phyloP scores from a whole-genome alignment of 2,329 filamentous ascomycete genomes.

The Penicillium paneum region DNA sequence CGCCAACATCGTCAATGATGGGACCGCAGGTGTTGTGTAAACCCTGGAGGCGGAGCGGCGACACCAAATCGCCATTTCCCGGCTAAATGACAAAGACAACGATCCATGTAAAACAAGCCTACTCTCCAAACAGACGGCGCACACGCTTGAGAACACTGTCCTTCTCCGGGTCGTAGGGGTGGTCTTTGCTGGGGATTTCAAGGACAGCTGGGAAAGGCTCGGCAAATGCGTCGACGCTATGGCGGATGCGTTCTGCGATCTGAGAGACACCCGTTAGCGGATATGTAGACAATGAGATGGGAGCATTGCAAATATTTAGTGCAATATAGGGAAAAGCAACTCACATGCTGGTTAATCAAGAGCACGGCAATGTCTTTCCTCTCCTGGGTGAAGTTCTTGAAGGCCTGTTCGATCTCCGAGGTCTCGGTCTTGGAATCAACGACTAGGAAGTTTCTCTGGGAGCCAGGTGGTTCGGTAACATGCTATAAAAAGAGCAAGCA shows the following conservation, averaged over 20 bases:
- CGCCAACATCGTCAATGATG: conserved; percentile 3
- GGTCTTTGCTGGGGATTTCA: conserved; percentile 97
- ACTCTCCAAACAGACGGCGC: conserved; percentile 64
- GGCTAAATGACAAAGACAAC: conserved; percentile 6
- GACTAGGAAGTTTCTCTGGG: conserved; percentile 96
- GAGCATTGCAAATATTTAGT: not conserved
- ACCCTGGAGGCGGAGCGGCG: not conserved
- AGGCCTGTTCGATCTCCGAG: conserved; percentile 80
- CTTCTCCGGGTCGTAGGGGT: conserved; percentile 98
- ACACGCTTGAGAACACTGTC: conserved; percentile 94
- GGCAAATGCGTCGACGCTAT: conserved; percentile 85
- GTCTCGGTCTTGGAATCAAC: conserved; percentile 93
- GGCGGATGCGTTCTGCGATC: conserved; percentile 91
- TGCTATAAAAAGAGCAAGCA: conserved; percentile 57
- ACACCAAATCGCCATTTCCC: not conserved
- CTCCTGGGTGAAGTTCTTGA: conserved; percentile 81
- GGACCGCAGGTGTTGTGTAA: conserved; percentile 5
- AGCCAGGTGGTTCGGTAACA: conserved; percentile 81
- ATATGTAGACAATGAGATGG: not conserved
- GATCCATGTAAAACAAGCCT: conserved; percentile 2
- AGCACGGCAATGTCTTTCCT: conserved; percentile 96
- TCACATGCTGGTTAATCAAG: conserved; percentile 95
- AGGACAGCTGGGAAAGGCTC: conserved; percentile 94
- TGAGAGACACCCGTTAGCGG: conserved; percentile 37
- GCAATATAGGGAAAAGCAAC: conserved; percentile 22